Percentiles rank a stretch among this genome's conserved stretches.
Evolutionary conservation across 1,284 basidiomycete species (phyloP).

Genomic region (Rhodotorula sp.): DNA sequence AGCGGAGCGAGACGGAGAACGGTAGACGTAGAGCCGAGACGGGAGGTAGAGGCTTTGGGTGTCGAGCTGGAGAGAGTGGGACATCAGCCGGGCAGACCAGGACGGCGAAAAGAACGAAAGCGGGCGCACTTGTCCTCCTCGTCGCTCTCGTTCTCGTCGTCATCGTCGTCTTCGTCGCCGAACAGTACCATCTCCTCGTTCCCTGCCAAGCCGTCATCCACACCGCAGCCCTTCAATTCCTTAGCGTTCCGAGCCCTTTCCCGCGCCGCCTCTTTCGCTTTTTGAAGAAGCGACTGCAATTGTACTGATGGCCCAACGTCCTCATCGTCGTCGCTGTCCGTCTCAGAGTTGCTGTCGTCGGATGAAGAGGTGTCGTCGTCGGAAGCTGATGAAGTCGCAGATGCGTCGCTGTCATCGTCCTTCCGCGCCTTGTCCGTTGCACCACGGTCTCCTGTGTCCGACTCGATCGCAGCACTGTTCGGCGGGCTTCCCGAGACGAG

Average conservation of each 20-base stretch:
- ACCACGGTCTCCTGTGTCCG: not conserved
- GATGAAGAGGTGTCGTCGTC: not conserved
- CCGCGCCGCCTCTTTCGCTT: slow-evolving; percentile 4
- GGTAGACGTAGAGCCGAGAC: slow-evolving; percentile 2
- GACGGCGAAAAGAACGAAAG: accelerated
- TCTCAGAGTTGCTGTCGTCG: not conserved
- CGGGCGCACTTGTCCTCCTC: slow-evolving; percentile 1
- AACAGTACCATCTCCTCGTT: slow-evolving; percentile 35
- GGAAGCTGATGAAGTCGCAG: not conserved
- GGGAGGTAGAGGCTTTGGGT: slow-evolving; percentile 23
- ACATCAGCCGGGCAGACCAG: not conserved
- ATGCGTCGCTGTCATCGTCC: too few relatives aligned
- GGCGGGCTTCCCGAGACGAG: not conserved
- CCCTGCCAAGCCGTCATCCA: slow-evolving; percentile 24
- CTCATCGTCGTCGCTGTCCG: slow-evolving; percentile 1
- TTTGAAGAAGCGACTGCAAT: slow-evolving; percentile 21
- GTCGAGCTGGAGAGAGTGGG: slow-evolving; percentile 6
- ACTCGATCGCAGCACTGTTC: not conserved
- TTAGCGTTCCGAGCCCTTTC: not conserved
- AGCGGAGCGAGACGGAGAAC: slow-evolving; percentile 15
- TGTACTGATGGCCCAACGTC: not conserved
- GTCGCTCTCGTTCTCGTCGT: slow-evolving; percentile 3
- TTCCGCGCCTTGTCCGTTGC: too few relatives aligned
- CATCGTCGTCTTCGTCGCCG: slow-evolving; percentile 17
- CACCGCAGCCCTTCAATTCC: not conserved